Evolutionary conservation across 2,329 filamentous ascomycete genomes (phyloP), one percentile per base, ranked within the genome.

Genomic region (Fusarium sp.): DNA sequence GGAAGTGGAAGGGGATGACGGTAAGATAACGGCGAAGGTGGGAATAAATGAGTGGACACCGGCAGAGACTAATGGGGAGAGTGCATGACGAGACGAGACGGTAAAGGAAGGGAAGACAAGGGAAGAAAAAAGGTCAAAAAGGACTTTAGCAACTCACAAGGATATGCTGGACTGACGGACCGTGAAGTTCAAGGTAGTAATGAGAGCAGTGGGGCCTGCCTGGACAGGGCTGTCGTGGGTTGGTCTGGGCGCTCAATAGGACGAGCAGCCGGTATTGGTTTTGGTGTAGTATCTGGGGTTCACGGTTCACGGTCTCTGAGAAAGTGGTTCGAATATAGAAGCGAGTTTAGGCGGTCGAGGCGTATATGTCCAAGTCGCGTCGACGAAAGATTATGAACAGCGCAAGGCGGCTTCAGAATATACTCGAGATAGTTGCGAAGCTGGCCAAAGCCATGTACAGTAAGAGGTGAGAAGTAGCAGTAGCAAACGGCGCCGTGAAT

Each of bases 191-290:
- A 65, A 60, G 62, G 54, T 66, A 67, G 62, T 67, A 74, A 72
- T 74, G 69, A 69, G 71, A 67, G 63, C 49, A 56, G 74, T 74
- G 74, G 74, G 67, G 72, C 72, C 55, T 55, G 51, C 58, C 58
- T 63, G 71, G 70, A 72, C 73, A 74, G 70, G 73, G 72, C 70
- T 72, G 68, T 63, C 63, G 70, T 74, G 69, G 69, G 60, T 70
- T 72, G 60, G 45, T 64, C 58, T 55, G 60, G 71, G 64, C 70
- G 68, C 66, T 75, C 68, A 73, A 72, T 69, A 65, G 64, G 67
- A 65, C 67, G 21, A 66, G 65, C 59, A 57, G 53, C 64, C 53
- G 51, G 68, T 67, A 41, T 28, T 52, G 49, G 49, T 52, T 42
- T 42, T 52, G 49, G 49, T 52, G 34, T 42, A 42, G 49, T 52